Conservation (phyloP, 1,139 yeast species). For the Yamadazyma atlantica region DNA sequence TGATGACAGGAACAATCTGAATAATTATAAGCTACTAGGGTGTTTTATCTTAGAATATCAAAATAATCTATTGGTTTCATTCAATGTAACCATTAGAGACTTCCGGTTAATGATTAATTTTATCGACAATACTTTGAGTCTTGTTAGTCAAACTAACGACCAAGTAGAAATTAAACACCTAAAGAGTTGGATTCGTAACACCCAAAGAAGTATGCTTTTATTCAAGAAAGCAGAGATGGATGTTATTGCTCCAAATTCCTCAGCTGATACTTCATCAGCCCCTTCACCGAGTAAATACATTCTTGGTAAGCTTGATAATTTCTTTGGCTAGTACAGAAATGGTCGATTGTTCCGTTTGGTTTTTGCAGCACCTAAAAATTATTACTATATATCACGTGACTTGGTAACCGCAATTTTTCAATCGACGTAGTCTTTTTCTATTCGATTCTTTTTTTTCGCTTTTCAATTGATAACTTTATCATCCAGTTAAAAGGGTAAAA, state of each 20-base stretch:
- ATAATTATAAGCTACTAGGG: conserved; percentile 19
- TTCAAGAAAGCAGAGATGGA: conserved; percentile 64
- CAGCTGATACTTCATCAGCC: not conserved
- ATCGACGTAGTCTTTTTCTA: not conserved
- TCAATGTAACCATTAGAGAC: conserved; percentile 33
- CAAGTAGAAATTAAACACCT: conserved; percentile 5
- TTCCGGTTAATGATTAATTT: conserved; percentile 30
- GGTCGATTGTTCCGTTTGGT: not conserved
- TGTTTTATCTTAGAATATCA: conserved; percentile 41
- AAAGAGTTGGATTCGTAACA: conserved; percentile 36
- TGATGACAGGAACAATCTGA: conserved; percentile 3
- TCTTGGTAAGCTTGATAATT: conserved; percentile 9
- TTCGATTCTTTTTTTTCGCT: not conserved
- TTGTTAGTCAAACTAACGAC: conserved; percentile 3
- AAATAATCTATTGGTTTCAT: conserved; percentile 26
- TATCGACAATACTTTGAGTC: conserved; percentile 10
- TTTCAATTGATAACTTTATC: not conserved
- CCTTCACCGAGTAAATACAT: conserved; percentile 10
- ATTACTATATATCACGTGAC: conserved; percentile 7
- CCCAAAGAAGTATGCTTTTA: conserved; percentile 54
- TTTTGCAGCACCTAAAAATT: not conserved
- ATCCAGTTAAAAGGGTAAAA: not conserved
- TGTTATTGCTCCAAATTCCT: conserved; percentile 4
- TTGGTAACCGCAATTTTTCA: not conserved
- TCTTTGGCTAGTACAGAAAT: not conserved